These are phyloP conservation scores for Populus davidiana DNA, from an alignment of 345 rosid genomes.

Conservation along the genomic window DNA sequence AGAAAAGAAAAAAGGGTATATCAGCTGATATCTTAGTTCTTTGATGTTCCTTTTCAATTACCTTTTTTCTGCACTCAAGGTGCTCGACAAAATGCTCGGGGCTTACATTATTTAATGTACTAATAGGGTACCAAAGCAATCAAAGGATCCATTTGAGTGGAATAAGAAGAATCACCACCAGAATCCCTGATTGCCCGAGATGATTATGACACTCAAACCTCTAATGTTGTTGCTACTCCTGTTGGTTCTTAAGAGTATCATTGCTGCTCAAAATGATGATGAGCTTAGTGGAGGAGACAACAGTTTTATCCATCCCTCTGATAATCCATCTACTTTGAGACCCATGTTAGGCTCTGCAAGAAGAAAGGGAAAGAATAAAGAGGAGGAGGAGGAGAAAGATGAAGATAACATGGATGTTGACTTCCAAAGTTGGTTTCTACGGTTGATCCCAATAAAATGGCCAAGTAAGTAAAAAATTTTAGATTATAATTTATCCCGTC, in stretches of 20 bases:
- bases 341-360: constrained; percentile 12
- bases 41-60: too few species aligned
- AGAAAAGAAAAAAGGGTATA: too few species aligned
- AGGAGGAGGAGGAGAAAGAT: constrained; percentile 72
- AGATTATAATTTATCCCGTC: neutral
- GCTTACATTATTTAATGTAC: neutral
- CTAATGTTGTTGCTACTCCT: constrained; percentile 14
- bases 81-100: neutral
- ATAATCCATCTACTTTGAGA: constrained; percentile 21
- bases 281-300: neutral
- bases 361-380: constrained; percentile 43
- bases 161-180: constrained; percentile 69
- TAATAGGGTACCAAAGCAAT: constrained; percentile 52
- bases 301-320: neutral
- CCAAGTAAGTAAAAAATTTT: constrained; percentile 50
- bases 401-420: constrained; percentile 93
- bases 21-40: too few species aligned
- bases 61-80: neutral
- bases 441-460: constrained; percentile 78
- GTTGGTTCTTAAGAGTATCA: constrained; percentile 12
- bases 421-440: constrained; percentile 63
- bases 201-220: constrained; percentile 28
- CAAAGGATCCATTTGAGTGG: constrained; percentile 92
- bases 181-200: constrained; percentile 53
- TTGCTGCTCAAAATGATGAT: constrained; percentile 1